phyloP scores from a whole-genome alignment of 2,329 filamentous ascomycete species.

The Pyrenophora tritici-repentis region DNA sequence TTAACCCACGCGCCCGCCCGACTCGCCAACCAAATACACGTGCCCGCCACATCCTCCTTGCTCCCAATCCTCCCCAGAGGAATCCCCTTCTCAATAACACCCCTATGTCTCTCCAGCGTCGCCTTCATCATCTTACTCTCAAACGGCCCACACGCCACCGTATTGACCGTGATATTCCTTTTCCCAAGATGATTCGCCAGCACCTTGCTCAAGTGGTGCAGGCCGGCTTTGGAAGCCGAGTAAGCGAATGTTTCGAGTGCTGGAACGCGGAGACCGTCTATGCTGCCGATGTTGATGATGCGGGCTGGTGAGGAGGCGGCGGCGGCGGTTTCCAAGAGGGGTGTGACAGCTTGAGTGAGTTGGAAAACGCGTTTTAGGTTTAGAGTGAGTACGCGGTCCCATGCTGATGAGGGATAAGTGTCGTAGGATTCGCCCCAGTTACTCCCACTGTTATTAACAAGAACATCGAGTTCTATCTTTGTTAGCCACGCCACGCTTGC shows the following conservation, averaged over 20 bases:
- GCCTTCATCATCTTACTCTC: conserved; percentile 75
- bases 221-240: conserved; percentile 65
- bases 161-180: conserved; percentile 67
- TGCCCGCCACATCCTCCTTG: conserved; percentile 71
- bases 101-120: conserved; percentile 64
- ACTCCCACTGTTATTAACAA: conserved; percentile 69
- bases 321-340: conserved; percentile 62
- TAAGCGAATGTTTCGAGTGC: conserved; percentile 64
- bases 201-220: conserved; percentile 68
- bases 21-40: conserved; percentile 72
- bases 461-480: conserved; percentile 61
- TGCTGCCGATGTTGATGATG: conserved; percentile 68
- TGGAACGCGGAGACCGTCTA: conserved; percentile 67
- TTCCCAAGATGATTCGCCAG: conserved; percentile 66
- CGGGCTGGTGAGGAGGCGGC: conserved; percentile 55
- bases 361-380: conserved; percentile 71
- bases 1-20: conserved; percentile 61
- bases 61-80: conserved; percentile 70
- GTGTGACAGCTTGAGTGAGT: conserved; percentile 65
- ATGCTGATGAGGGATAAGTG: conserved; percentile 58
- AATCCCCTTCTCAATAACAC: conserved; percentile 62
- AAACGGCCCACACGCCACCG: conserved; percentile 73
- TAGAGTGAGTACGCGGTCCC: conserved; percentile 63
- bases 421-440: conserved; percentile 68
- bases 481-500: too few species aligned